These are phyloP conservation scores for Xylariales sp. DNA, from an alignment of 2,329 filamentous ascomycete genomes.

Conservation along the genomic window DNA sequence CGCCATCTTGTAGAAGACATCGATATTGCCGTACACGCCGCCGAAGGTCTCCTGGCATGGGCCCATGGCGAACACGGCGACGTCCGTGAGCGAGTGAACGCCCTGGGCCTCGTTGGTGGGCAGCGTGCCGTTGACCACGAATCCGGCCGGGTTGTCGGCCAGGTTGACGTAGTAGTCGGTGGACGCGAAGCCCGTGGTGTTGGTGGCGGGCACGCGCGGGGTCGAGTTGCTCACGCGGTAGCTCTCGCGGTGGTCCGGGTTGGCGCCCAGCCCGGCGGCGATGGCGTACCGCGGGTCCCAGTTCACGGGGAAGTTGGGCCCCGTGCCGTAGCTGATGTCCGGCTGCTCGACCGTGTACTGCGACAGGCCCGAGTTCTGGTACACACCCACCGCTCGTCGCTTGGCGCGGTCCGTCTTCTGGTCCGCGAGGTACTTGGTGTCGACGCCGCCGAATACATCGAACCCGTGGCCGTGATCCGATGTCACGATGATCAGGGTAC, in stretches of 20 bases:
- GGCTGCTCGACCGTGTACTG: constrained; percentile 61
- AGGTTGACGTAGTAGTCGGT: constrained; percentile 64
- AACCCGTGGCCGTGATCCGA: constrained; percentile 91
- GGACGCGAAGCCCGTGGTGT: constrained; percentile 42
- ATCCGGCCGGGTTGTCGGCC: constrained; percentile 60
- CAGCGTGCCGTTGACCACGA: constrained; percentile 73
- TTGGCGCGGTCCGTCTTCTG: constrained; percentile 66
- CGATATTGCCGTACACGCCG: constrained; percentile 66
- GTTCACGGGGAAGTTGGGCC: constrained; percentile 73
- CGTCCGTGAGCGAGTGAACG: constrained; percentile 74
- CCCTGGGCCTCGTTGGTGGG: constrained; percentile 60
- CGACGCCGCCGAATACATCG: constrained; percentile 77
- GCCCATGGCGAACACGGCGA: constrained; percentile 73
- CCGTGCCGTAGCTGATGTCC: constrained; percentile 66
- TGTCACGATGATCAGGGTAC: constrained; percentile 76
- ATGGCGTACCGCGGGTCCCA: constrained; percentile 84
- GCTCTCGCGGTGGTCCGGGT: constrained; percentile 73
- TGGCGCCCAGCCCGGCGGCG: constrained; percentile 65
- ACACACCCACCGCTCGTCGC: constrained; percentile 70
- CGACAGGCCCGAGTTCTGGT: constrained; percentile 68
- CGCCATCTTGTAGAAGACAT: constrained; percentile 72
- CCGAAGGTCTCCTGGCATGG: constrained; percentile 76
- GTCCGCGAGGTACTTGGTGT: constrained; percentile 70
- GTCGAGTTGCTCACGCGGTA: constrained; percentile 62
- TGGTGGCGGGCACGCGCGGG: constrained; percentile 57